Percentiles rank a stretch among this genome's conserved stretches.
Evolutionary conservation across 179 eudicot species (phyloP).

Genomic region (Nepenthes alata): DNA sequence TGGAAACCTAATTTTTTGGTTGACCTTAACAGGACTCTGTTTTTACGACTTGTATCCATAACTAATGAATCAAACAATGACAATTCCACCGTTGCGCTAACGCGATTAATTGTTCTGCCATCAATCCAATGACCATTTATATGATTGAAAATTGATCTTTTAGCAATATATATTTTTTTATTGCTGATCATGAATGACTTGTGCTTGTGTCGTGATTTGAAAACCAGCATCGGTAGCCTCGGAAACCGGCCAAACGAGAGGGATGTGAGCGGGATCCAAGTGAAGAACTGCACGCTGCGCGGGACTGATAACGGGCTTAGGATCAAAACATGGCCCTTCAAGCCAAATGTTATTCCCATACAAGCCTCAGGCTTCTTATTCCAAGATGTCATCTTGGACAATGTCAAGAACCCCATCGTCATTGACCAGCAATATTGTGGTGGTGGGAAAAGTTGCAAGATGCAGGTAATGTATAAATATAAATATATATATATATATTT

Average conservation of each 20-base stretch:
- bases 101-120: too few species aligned
- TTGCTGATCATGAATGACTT: too few species aligned
- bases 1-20: too few species aligned
- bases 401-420: constrained; percentile 55
- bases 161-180: too few species aligned
- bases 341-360: constrained; percentile 31
- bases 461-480: neutral
- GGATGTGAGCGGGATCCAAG: constrained; percentile 48
- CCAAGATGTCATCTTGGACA: constrained; percentile 38
- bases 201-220: too few species aligned
- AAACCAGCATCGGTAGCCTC: constrained; percentile 56
- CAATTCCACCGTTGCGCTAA: too few species aligned
- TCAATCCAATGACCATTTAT: too few species aligned
- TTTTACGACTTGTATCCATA: too few species aligned
- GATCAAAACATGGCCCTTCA: constrained; percentile 53
- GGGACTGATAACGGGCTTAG: constrained; percentile 54
- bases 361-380: constrained; percentile 41
- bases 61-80: too few species aligned
- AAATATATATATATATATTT: too few species aligned
- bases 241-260: constrained; percentile 47
- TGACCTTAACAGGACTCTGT: too few species aligned
- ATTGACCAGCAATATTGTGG: constrained; percentile 62
- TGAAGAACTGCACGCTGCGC: constrained; percentile 48
- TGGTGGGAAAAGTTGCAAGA: neutral
- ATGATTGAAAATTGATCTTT: too few species aligned